phyloP scores from a whole-genome alignment of 139 green algal species.

The Auxenochlorella pyrenoidosa region DNA sequence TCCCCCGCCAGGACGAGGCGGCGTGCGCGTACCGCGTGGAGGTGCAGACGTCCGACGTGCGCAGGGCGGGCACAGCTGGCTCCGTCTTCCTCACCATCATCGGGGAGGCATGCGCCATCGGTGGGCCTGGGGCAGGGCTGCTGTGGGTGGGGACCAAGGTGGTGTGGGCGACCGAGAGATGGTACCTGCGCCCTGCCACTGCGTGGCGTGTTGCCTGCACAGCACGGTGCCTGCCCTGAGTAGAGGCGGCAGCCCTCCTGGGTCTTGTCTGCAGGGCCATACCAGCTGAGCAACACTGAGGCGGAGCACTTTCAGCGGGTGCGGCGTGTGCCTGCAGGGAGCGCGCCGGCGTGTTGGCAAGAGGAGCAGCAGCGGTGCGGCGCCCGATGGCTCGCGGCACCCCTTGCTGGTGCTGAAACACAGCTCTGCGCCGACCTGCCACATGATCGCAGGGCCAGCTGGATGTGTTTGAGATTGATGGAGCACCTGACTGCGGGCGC shows the following conservation, averaged over 20 bases:
- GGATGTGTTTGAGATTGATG: slow-evolving; percentile 63
- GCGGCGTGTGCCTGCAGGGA: too few relatives aligned
- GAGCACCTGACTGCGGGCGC: slow-evolving; percentile 55
- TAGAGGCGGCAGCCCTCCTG: neutral
- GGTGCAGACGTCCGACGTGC: slow-evolving; percentile 35
- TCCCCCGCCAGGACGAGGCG: slow-evolving; percentile 17
- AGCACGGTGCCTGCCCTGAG: neutral
- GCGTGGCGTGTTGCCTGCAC: too few relatives aligned
- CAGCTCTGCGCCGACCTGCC: neutral
- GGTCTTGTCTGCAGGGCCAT: slow-evolving; percentile 41
- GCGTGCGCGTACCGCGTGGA: slow-evolving; percentile 20
- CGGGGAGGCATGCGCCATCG: slow-evolving; percentile 1
- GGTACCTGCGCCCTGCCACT: neutral
- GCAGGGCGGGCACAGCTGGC: neutral
- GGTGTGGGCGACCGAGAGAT: too few relatives aligned
- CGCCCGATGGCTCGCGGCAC: too few relatives aligned
- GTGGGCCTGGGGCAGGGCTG: neutral
- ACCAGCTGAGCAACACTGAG: slow-evolving; percentile 27
- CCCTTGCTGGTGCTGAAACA: too few relatives aligned
- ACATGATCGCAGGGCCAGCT: slow-evolving; percentile 34
- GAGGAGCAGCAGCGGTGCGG: too few relatives aligned
- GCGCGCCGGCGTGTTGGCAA: too few relatives aligned
- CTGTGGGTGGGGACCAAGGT: neutral
- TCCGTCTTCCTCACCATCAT: slow-evolving; percentile 29
- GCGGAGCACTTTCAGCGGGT: slow-evolving; percentile 62